These are phyloP conservation scores for Phialemonium atrogriseum DNA, from an alignment of 2,329 filamentous ascomycete genomes.

Conservation along the genomic window DNA sequence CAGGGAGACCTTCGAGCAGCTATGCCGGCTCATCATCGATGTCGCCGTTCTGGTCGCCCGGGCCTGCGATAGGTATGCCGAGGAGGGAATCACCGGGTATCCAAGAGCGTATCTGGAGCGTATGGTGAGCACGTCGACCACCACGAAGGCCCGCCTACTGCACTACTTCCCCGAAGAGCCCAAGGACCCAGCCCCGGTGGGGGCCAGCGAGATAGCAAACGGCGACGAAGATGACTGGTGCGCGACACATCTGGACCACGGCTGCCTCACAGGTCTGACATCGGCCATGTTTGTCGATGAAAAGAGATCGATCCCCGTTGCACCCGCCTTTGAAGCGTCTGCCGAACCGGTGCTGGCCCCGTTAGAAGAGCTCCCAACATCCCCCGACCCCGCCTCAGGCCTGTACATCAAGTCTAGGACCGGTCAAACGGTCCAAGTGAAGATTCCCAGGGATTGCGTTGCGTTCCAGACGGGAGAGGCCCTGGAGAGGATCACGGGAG, in stretches of 20 bases:
- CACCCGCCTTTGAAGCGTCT: slow-evolving; percentile 25
- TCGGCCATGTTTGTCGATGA: slow-evolving; percentile 96
- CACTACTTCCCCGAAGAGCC: slow-evolving; percentile 76
- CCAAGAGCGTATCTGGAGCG: slow-evolving; percentile 71
- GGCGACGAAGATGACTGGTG: slow-evolving; percentile 83
- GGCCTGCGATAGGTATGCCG: slow-evolving; percentile 83
- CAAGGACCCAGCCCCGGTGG: slow-evolving; percentile 17
- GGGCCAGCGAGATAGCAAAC: slow-evolving; percentile 21
- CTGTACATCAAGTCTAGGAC: slow-evolving; percentile 89
- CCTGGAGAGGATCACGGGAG: slow-evolving; percentile 82
- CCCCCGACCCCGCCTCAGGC: slow-evolving; percentile 77
- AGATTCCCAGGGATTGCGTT: slow-evolving; percentile 83
- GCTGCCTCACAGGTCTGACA: slow-evolving; percentile 87
- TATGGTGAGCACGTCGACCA: slow-evolving; percentile 76
- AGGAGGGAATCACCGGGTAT: slow-evolving; percentile 70
- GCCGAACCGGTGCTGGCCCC: slow-evolving; percentile 30
- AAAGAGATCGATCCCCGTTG: slow-evolving; percentile 22
- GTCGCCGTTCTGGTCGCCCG: slow-evolving; percentile 79
- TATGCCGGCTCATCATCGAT: slow-evolving; percentile 83
- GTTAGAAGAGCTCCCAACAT: slow-evolving; percentile 62
- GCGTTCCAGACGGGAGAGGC: slow-evolving; percentile 96
- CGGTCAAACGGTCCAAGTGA: slow-evolving; percentile 78
- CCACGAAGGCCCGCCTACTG: slow-evolving; percentile 82
- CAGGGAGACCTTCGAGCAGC: slow-evolving; percentile 58
- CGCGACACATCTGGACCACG: slow-evolving; percentile 82